Base-by-base conservation (phyloP, 2,329 filamentous ascomycete species). In the Plenodomus lindquistii region DNA sequence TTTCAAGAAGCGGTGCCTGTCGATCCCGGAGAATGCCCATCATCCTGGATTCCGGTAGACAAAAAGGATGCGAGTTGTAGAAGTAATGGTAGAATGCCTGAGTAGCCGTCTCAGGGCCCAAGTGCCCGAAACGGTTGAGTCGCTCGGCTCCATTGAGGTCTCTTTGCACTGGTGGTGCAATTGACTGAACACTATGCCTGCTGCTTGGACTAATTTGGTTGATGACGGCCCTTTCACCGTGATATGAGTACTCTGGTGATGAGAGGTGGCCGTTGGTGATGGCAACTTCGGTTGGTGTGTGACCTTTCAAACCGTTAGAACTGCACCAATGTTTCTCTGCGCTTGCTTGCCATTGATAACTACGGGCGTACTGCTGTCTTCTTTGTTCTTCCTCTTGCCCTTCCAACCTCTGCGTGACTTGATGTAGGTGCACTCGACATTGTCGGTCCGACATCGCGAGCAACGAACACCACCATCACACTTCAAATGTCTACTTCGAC, bases 51-150 rank as follows among this genome's bases (percentile, higher is more conserved):
- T 76, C 67, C 0, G 82, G 82, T 5, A 82, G 73, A 13, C 83
- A 69, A 50, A 85, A 79, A 0, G 82, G 82, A 70, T 85, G 82
- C 2, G 77, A 75, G 1, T 75, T 71, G 38, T 75, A 75, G 55
- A 84, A 85, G 66, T 78, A 85, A 31, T 81, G 74, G 60, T 55
- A 71, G 46, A 72, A 72, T 2, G 67, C 61, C 22, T 65, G 62
- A 4, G 65, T 59, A 8, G 67, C 61, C 18, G 62, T 67, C 35
- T 64, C 63, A 15, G 67, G 65, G 3, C 62, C 64, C 16, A 61
- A 37, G 17, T 62, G 62, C 13, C 62, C 63, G 31, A 65, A 66
- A 3, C 64, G 60, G 36, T 66, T 66, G 22, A 63, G 29, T 39
- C 67, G 63, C 46, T 62, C 59, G 21, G 65, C 56, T 43, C 66